These are phyloP conservation scores for Plantago ovata DNA, from an alignment of 257 asterid species.

Conservation along the genomic window DNA sequence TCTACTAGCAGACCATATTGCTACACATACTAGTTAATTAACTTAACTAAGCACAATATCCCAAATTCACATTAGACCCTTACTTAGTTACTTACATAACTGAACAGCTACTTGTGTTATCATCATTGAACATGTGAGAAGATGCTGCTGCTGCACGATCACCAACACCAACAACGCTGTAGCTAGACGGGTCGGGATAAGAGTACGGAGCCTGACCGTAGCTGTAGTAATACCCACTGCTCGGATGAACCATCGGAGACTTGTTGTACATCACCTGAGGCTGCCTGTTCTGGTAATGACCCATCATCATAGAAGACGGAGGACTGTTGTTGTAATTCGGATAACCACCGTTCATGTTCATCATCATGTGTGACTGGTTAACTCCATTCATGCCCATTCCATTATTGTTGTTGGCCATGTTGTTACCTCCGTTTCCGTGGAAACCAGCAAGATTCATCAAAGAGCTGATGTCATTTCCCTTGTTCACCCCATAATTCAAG, in stretches of 20 bases:
- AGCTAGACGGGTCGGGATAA: conserved; percentile 19
- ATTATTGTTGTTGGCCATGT: conserved; percentile 15
- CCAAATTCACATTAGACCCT: neutral
- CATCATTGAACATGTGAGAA: conserved; percentile 53
- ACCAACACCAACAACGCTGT: conserved; percentile 4
- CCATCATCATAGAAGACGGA: conserved; percentile 45
- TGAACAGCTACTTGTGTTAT: conserved; percentile 57
- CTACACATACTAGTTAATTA: neutral
- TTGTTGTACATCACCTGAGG: conserved; percentile 71
- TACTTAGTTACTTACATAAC: conserved; percentile 51
- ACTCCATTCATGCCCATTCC: conserved; percentile 27
- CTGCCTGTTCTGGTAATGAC: conserved; percentile 43
- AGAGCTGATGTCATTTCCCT: conserved; percentile 37
- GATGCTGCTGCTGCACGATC: conserved; percentile 22
- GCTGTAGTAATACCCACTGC: conserved; percentile 47
- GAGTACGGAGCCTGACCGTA: conserved; percentile 33
- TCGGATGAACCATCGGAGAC: conserved; percentile 49
- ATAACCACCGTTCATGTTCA: conserved; percentile 20
- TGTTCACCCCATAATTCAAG: conserved; percentile 23
- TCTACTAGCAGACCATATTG: too few species aligned
- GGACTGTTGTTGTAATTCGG: conserved; percentile 25
- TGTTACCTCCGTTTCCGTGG: conserved; percentile 40
- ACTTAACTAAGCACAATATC: neutral
- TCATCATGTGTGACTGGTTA: conserved; percentile 26
- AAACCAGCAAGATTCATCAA: conserved; percentile 77